A percentile compares a stretch with the other conserved stretches of the same genome.
phyloP scores from a whole-genome alignment of 768 basidiomycete genomes.

The Serendipita sp. region DNA sequence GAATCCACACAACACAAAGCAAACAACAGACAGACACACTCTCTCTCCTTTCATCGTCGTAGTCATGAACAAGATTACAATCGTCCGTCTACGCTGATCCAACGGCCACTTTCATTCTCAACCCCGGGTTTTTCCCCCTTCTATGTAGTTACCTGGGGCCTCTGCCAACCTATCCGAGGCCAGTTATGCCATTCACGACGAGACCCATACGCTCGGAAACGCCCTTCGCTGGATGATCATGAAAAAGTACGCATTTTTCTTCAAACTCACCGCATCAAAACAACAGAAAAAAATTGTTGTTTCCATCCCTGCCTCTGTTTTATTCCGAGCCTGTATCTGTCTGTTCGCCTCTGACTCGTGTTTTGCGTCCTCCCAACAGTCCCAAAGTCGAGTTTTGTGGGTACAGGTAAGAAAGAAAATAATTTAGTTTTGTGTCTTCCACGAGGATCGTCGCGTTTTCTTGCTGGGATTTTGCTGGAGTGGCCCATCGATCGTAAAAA shows the following conservation, averaged over 20 bases:
- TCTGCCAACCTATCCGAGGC: conserved; percentile 69
- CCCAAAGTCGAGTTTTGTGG: conserved; percentile 98
- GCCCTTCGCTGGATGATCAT: conserved; percentile 94
- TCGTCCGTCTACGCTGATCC: conserved; percentile 3
- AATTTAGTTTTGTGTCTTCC: no score
- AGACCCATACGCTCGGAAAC: conserved; percentile 94
- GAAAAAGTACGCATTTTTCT: conserved; percentile 65
- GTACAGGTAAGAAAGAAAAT: conserved; percentile 54
- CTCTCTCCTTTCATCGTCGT: no score
- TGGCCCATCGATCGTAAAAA: no score
- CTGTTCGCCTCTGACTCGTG: conserved; percentile 7
- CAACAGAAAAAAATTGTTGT: not conserved
- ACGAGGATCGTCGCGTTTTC: no score
- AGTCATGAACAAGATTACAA: conserved; percentile 9
- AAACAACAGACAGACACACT: no score
- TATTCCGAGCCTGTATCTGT: not conserved
- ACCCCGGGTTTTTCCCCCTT: not conserved
- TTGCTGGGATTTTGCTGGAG: no score
- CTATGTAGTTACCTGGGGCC: conserved; percentile 65
- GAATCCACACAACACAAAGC: no score
- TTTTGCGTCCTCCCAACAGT: conserved; percentile 38
- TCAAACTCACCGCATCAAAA: not conserved
- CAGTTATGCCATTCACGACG: conserved; percentile 83
- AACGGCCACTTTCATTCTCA: not conserved
- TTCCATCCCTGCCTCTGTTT: not conserved